A percentile compares a stretch with the other conserved stretches of the same genome.
These are phyloP conservation scores for Geotrichum candidum DNA, from an alignment of 1,139 yeast species.

Conservation along the genomic window DNA sequence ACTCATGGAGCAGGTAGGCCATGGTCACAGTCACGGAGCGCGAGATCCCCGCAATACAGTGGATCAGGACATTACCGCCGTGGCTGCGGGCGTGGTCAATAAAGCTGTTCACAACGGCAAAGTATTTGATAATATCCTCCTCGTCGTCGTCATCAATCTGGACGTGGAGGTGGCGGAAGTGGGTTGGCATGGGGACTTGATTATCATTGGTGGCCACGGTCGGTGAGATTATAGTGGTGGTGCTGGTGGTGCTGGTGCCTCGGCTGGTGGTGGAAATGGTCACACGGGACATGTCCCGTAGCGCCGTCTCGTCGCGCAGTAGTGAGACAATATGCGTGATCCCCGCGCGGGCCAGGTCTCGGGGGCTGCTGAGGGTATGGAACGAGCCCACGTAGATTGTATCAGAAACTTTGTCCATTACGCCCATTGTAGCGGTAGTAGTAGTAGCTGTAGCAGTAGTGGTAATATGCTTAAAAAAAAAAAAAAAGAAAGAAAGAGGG, in stretches of 20 bases:
- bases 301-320: slow-evolving; percentile 44
- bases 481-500: neutral
- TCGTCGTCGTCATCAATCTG: slow-evolving; percentile 60
- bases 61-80: slow-evolving; percentile 33
- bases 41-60: slow-evolving; percentile 76
- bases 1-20: slow-evolving; percentile 62
- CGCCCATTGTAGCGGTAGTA: slow-evolving; percentile 14
- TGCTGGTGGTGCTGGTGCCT: neutral
- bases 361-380: slow-evolving; percentile 29
- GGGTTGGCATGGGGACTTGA: neutral
- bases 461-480: neutral
- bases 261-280: neutral
- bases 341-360: slow-evolving; percentile 26
- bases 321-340: slow-evolving; percentile 69
- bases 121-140: slow-evolving; percentile 57
- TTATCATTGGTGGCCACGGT: too few relatives aligned
- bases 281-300: neutral
- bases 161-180: slow-evolving; percentile 56
- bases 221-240: neutral
- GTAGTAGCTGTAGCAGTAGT: neutral
- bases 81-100: slow-evolving; percentile 54
- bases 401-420: slow-evolving; percentile 32
- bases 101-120: slow-evolving; percentile 57
- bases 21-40: slow-evolving; percentile 67
- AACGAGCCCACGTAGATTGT: slow-evolving; percentile 34